Base-by-base conservation (phyloP, 371 early-diverging fungal genomes). In the Phascolomyces articulosus region DNA sequence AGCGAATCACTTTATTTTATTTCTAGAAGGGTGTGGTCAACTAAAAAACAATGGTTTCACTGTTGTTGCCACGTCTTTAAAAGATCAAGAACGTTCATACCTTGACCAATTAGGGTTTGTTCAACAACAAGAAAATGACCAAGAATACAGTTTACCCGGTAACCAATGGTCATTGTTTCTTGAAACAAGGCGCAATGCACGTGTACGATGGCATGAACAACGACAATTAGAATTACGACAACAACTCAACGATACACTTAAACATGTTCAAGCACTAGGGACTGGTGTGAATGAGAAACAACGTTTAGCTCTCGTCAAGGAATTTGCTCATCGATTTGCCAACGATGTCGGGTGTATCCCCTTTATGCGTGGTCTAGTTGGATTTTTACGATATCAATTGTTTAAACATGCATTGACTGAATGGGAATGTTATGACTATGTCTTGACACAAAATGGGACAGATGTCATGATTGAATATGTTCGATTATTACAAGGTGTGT, bases 391-490 rank as follows among this genome's bases (percentile, higher is more conserved):
- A 24, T 71, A 29, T 40, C 78, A 77, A 44, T 41, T 69, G 16
- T 48, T 54, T 20, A 68, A 74, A 18, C 7, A 58, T 13, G 6
- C 16, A 16, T 40, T 74, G n/a, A 68, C 56, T 0, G 72, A 74
- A 26, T 77, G 78, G 78, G 49, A 34, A 6, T 53, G 74, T 54
- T 58, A 38, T 26, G 72, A 71, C 47, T 68, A 64, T 34, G 55
- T 64, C 1, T 31, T 77, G 13, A 77, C 72, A 1, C 74, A 77
- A 48, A 74, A 70, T 55, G 62, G 67, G 24, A 59, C 60, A n/a
- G 73, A 78, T 4, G 49, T 64, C 4, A 68, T 70, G 58, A 62
- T 70, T 11, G 53, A 64, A 13, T 70, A 72, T 27, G 29, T 74
- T 6, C 59, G 61, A 0, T 26, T 78, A 9, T 55, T 78, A 16